Conservation (phyloP, 1,139 yeast species). For the Taphrina deformans region DNA sequence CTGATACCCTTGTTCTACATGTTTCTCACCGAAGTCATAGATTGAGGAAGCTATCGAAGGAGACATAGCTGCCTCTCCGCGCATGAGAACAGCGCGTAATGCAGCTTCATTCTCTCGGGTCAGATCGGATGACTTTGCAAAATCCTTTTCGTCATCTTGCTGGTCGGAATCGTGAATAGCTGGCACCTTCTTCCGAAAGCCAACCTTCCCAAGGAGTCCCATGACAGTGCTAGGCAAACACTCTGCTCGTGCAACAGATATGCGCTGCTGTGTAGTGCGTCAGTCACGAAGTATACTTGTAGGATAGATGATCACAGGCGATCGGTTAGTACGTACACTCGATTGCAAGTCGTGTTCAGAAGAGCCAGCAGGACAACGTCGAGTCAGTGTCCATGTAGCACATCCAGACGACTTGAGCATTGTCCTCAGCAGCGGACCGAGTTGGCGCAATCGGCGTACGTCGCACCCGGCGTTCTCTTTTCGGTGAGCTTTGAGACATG, state of each 20-base stretch:
- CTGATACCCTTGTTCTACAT: constrained; percentile 34
- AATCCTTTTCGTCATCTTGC: constrained; percentile 12
- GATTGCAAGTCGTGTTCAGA: no score
- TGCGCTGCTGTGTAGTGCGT: no score
- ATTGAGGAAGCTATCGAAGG: constrained; percentile 18
- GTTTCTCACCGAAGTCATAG: constrained; percentile 27
- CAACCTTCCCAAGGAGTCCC: constrained; percentile 31
- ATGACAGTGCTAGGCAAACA: neutral
- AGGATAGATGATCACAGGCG: no score
- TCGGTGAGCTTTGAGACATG: neutral
- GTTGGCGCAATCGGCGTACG: neutral
- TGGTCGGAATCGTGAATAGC: constrained; percentile 1
- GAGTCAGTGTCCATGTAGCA: no score
- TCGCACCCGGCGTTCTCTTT: neutral
- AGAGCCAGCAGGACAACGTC: no score
- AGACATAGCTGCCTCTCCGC: neutral
- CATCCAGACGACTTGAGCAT: neutral
- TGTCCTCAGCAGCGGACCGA: neutral
- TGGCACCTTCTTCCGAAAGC: constrained; percentile 23
- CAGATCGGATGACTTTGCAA: constrained; percentile 15
- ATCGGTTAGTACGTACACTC: no score
- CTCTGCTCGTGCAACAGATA: neutral
- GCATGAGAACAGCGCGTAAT: constrained; percentile 14
- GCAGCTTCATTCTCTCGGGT: constrained; percentile 29
- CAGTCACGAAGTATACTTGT: no score